These are phyloP conservation scores for Spencermartinsiella ligniputridi DNA, from an alignment of 1,139 yeast genomes.

Conservation along the genomic window DNA sequence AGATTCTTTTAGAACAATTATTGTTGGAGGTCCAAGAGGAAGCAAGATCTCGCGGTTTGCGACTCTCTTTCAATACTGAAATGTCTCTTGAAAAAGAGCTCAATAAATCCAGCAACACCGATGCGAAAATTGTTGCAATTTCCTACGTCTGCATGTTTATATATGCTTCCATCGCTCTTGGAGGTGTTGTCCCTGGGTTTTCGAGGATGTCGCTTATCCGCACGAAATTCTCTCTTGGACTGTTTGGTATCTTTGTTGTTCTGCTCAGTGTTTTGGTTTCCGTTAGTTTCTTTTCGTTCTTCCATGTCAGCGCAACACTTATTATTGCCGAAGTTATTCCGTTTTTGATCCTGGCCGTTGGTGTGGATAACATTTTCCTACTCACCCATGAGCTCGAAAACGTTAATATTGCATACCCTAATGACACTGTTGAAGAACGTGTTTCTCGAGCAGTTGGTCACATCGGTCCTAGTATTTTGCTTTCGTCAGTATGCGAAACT, in stretches of 20 bases:
- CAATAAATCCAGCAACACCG: constrained; percentile 76
- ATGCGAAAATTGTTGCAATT: constrained; percentile 59
- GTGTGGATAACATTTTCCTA: constrained; percentile 88
- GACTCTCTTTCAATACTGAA: constrained; percentile 75
- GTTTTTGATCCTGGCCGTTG: constrained; percentile 87
- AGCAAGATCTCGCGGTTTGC: constrained; percentile 45
- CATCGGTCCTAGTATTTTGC: constrained; percentile 82
- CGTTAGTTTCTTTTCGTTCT: constrained; percentile 64
- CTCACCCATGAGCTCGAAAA: constrained; percentile 72
- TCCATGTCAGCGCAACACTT: constrained; percentile 79
- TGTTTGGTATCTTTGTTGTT: constrained; percentile 77
- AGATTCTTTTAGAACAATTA: constrained; percentile 53
- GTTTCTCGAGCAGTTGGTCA: constrained; percentile 60
- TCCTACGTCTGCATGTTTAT: constrained; percentile 88
- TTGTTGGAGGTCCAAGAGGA: constrained; percentile 43
- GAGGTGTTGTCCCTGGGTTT: constrained; percentile 45
- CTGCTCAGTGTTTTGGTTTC: constrained; percentile 74
- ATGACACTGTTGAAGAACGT: constrained; percentile 47
- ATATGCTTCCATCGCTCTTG: constrained; percentile 80
- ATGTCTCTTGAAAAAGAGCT: constrained; percentile 79
- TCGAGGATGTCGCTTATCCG: constrained; percentile 40
- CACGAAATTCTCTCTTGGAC: constrained; percentile 71
- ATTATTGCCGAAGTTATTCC: constrained; percentile 97
- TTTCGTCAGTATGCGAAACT: constrained; percentile 73
- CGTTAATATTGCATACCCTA: constrained; percentile 45